phyloP scores from a whole-genome alignment of 2,329 filamentous ascomycete genomes.

The Eutypella sp. region DNA sequence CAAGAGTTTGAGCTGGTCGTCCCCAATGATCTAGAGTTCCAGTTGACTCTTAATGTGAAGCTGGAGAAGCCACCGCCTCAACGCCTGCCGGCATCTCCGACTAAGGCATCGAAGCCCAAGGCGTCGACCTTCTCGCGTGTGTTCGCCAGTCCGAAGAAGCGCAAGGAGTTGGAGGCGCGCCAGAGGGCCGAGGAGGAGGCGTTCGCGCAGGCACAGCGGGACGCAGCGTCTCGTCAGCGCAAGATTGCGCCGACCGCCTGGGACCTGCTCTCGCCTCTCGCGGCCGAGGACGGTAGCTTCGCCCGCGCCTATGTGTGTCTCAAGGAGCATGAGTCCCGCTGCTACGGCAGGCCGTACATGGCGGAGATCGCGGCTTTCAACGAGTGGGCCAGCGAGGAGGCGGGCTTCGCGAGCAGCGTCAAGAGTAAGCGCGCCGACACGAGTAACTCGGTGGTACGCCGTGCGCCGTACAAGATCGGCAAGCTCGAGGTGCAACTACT shows the following conservation, averaged over 20 bases:
- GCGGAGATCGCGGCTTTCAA: conserved; percentile 96
- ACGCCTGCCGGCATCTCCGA: conserved; percentile 49
- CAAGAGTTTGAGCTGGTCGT: conserved; percentile 98
- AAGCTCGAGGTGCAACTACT: conserved; percentile 91
- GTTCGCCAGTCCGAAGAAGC: conserved; percentile 92
- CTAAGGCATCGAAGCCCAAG: conserved; percentile 65
- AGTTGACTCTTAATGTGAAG: conserved; percentile 94
- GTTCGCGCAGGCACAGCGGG: conserved; percentile 57
- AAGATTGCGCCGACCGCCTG: conserved; percentile 68
- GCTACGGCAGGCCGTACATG: conserved; percentile 81
- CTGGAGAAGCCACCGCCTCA: conserved; percentile 72
- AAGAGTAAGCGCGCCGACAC: conserved; percentile 77
- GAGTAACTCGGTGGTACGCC: conserved; percentile 64
- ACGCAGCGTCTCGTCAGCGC: conserved; percentile 58
- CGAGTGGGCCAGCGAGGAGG: conserved; percentile 92
- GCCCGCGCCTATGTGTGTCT: conserved; percentile 89
- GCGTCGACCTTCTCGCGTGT: conserved; percentile 86
- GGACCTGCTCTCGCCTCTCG: conserved; percentile 80
- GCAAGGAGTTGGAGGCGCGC: conserved; percentile 85
- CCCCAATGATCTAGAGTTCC: conserved; percentile 96
- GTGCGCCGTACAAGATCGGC: conserved; percentile 93
- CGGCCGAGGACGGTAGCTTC: conserved; percentile 90
- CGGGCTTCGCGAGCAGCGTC: conserved; percentile 72
- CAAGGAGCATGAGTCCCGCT: conserved; percentile 83
- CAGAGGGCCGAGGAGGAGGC: conserved; percentile 80